Evolutionary conservation across 108 stramenopile species (phyloP), one percentile per base, ranked within the genome.

Genomic region (Nannochloropsis granulata): DNA sequence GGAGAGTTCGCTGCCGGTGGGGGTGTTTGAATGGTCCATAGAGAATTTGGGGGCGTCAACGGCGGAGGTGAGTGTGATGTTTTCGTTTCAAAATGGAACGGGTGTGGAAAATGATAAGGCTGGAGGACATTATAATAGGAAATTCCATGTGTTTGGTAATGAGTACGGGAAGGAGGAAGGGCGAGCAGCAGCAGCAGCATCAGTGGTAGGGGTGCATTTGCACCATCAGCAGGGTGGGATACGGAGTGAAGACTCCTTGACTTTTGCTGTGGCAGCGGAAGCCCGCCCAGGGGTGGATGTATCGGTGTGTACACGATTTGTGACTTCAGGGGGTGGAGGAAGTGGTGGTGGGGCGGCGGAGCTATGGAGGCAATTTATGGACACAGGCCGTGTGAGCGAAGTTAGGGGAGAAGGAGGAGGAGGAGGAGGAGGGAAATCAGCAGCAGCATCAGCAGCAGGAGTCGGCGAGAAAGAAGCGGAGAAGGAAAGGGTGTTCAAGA

Each of bases 1-100:
- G n/a, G 89, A 90, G 25, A 44, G 78, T 13, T 86, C 78, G 13
- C 84, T 90, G 84, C 89, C 89, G 8, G 43, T 25, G 13, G 44
- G 44, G 19, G 85, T 82, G 21, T 90, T 90, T 44, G 85, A 83
- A 43, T 82, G 86, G 79, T 79, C 83, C n/a, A 25, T 90, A 13
- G 56, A 71, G 56, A 71, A 71, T n/a, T n/a, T 71, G 56, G 56
- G 56, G 56, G 23, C 21, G 24, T 87, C 82, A 83, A 44, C 45
- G 19, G 45, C 78, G 1, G 43, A 83, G n/a, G 89, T 86, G 9
- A 86, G 84, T 56, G 14, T 89, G 34, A 86, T 89, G 88, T 89
- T 89, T 83, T 79, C 44, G 42, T 89, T 44, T n/a, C 82, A 89
- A 79, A 89, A 85, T 25, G 84, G 85, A 8, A 43, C 25, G 21